Base-by-base conservation (phyloP, 768 basidiomycete species). In the Boletus subparvulus region DNA sequence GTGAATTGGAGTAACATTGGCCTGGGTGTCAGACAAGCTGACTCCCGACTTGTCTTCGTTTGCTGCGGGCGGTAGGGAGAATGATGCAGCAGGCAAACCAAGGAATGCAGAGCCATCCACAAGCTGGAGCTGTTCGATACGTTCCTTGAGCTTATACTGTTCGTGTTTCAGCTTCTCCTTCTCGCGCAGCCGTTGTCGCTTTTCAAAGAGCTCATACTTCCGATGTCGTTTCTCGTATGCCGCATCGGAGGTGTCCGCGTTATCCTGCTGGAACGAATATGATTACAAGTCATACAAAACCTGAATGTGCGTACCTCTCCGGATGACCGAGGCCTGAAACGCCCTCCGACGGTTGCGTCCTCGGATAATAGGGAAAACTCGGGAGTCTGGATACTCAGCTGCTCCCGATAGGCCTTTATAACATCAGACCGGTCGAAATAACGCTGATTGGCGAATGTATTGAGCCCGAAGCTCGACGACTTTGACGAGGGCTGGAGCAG, bases 91-190 rank as follows among this genome's bases (percentile, higher is more conserved):
- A 40, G 86, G 81, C 44, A 88, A 74, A 28, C 77, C 66, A 32
- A 90, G 80, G 70, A 92, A 92, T 3, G 87, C 85, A 52, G 80
- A 72, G 47, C 80, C 72, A 56, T 92, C 89, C 85, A 94, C 88
- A 28, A 77, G 78, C 53, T 79, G 81, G 54, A 94, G 78, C 65
- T 94, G 88, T 50, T 94, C 92, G 58, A 94, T 88, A 36, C 93
- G 84, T 66, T 93, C 88, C 70, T 89, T 88, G 65, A 96, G 83
- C 68, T 93, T 92, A 75, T 94, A 93, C 63, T 93, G 91, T 66
- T 94, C 92, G 61, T 93, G 88, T 72, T 90, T 88, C 52, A 95
- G 81, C 68, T 93, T 93, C 73, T 96, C 93, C 73, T 92, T 92
- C 74, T 95, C 93, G 52, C 92, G 84, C 35, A 90, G 75, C 5